phyloP scores from a whole-genome alignment of 352 stramenopile species.

The Pythium brassicae region DNA sequence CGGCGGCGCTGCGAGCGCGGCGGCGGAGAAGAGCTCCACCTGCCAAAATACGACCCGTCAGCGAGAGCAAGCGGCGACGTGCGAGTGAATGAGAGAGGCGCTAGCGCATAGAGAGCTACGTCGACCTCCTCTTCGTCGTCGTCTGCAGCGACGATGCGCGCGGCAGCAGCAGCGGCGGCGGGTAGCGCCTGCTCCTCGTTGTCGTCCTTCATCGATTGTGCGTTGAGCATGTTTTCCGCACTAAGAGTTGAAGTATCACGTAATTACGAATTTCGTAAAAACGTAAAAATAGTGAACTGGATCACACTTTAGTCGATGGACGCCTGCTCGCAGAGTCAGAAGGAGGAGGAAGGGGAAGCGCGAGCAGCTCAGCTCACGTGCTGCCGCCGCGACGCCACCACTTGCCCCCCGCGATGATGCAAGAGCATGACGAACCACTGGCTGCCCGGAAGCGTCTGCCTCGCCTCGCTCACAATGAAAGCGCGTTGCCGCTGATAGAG shows the following conservation, averaged over 20 bases:
- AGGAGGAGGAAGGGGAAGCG: too few relatives aligned
- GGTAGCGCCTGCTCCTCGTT: neutral
- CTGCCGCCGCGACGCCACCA: too few relatives aligned
- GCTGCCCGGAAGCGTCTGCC: constrained; percentile 22
- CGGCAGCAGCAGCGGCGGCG: neutral
- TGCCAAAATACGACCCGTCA: neutral
- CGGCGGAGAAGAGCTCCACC: constrained; percentile 26
- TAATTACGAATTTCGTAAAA: constrained; percentile 11
- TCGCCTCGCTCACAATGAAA: constrained; percentile 9
- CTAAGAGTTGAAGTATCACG: constrained; percentile 5
- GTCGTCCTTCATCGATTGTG: constrained; percentile 1
- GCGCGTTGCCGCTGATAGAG: neutral
- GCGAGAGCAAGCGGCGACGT: neutral
- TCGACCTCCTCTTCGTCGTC: constrained; percentile 17
- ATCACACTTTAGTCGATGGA: neutral
- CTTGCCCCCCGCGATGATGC: constrained; percentile 20
- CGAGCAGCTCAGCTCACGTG: neutral
- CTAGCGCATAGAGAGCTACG: neutral
- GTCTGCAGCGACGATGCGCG: constrained; percentile 3
- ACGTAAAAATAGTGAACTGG: neutral
- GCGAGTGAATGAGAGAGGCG: too few relatives aligned
- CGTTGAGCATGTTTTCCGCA: constrained; percentile 2
- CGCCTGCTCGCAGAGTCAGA: too few relatives aligned
- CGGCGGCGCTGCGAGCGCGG: constrained; percentile 1
- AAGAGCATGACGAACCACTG: constrained; percentile 16